Evolutionary conservation across 2,329 filamentous ascomycete species (phyloP).

Genomic region (Cladosporium colombiae): DNA sequence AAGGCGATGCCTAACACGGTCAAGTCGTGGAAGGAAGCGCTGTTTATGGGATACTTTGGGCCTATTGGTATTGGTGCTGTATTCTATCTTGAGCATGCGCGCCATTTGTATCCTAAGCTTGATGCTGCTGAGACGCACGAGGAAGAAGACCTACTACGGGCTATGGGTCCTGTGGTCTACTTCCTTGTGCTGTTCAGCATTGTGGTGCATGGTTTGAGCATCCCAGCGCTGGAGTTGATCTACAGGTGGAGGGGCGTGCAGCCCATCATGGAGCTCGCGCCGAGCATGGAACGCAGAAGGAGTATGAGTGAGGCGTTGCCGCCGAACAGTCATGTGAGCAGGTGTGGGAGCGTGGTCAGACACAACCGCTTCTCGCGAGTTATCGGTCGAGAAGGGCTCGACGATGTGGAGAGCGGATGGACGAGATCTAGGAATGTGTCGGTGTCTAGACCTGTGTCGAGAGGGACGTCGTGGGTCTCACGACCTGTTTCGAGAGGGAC

Average conservation of each 20-base stretch:
- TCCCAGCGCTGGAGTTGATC: constrained; percentile 51
- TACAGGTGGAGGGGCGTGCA: constrained; percentile 17
- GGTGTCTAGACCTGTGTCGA: not conserved
- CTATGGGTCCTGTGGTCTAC: constrained; percentile 73
- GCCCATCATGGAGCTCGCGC: constrained; percentile 13
- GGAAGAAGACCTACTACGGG: constrained; percentile 63
- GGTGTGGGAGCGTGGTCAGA: constrained; percentile 14
- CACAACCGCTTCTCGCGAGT: constrained; percentile 21
- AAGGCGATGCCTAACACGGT: constrained; percentile 60
- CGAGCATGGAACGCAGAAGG: constrained; percentile 13
- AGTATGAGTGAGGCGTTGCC: constrained; percentile 18
- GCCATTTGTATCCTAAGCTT: constrained; percentile 66
- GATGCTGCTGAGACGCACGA: constrained; percentile 64
- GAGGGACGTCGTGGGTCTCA: constrained; percentile 7
- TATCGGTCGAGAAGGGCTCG: constrained; percentile 2
- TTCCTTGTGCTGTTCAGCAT: constrained; percentile 81
- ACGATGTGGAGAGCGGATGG: not conserved
- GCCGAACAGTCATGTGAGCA: constrained; percentile 14
- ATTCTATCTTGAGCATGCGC: constrained; percentile 79
- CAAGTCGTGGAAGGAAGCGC: constrained; percentile 67
- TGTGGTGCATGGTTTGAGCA: constrained; percentile 76
- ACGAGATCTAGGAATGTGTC: not conserved
- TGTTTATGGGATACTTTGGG: constrained; percentile 87
- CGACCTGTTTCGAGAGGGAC: constrained; percentile 7
- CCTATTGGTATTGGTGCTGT: constrained; percentile 85